Percentiles rank a stretch among this genome's conserved stretches.
phyloP scores from a whole-genome alignment of 1,139 yeast species.

The Geotrichum candidum region DNA sequence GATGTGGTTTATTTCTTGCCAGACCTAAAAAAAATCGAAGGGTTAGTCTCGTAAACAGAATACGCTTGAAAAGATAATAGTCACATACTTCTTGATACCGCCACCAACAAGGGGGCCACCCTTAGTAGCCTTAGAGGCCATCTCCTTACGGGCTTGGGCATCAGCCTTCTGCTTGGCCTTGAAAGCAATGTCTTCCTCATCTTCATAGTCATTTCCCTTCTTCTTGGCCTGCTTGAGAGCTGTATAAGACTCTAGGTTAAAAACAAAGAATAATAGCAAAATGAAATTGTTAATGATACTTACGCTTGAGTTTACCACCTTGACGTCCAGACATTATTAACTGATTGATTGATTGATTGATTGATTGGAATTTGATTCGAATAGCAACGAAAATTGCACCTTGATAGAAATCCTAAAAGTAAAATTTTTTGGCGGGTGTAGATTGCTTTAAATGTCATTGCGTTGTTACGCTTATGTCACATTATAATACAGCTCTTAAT shows the following conservation, averaged over 20 bases:
- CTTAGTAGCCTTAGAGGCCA: slow-evolving; percentile 79
- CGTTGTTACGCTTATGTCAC: background rate
- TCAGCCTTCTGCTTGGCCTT: slow-evolving; percentile 93
- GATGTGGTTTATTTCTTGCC: slow-evolving; percentile 24
- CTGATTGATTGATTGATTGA: slow-evolving; percentile 7
- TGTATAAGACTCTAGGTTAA: slow-evolving; percentile 19
- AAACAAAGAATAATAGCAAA: background rate
- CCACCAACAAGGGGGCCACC: slow-evolving; percentile 92
- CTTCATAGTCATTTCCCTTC: slow-evolving; percentile 65
- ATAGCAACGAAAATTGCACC: background rate
- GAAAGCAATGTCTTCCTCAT: slow-evolving; percentile 85
- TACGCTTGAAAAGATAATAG: background rate
- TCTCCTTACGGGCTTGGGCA: slow-evolving; percentile 84
- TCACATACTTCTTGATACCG: slow-evolving; percentile 75
- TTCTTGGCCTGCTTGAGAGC: slow-evolving; percentile 44
- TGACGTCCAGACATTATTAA: slow-evolving; percentile 44
- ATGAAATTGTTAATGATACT: slow-evolving; percentile 23
- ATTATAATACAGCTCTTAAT: background rate
- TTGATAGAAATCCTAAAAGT: background rate
- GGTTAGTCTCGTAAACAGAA: background rate
- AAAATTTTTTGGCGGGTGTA: too few species aligned
- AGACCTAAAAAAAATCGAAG: slow-evolving; percentile 19
- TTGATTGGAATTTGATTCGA: background rate
- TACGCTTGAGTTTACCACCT: slow-evolving; percentile 44
- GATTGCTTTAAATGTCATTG: background rate